A percentile compares a stretch with the other conserved stretches of the same genome.
phyloP scores from a whole-genome alignment of 306 rosid species.

The Casuarina cunninghamiana region DNA sequence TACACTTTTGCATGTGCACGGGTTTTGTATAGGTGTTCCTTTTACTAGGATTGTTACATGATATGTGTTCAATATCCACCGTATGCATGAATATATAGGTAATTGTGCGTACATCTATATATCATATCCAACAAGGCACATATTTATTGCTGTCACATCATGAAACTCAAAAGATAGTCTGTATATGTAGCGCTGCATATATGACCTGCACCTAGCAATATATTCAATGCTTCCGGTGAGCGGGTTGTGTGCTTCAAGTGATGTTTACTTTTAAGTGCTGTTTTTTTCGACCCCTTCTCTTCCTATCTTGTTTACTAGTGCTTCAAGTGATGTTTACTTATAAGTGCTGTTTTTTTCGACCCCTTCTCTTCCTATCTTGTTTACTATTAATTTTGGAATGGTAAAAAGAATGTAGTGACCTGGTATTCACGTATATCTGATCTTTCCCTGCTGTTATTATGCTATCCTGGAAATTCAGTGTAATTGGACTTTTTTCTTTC shows the following conservation, averaged over 20 bases:
- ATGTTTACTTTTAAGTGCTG: background rate
- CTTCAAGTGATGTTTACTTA: background rate
- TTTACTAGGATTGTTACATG: background rate
- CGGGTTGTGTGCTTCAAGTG: background rate
- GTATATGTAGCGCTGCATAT: background rate
- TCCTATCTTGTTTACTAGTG: background rate
- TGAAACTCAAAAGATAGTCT: background rate
- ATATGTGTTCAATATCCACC: background rate
- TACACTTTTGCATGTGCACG: no score
- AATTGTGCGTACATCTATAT: background rate
- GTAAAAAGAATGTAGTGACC: background rate
- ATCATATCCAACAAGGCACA: no score
- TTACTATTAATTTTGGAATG: background rate
- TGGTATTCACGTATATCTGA: constrained; percentile 1
- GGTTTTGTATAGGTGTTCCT: background rate
- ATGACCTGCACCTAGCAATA: background rate
- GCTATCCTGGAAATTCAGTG: constrained; percentile 19
- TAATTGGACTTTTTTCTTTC: constrained; percentile 19
- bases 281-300: background rate
- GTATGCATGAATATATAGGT: background rate
- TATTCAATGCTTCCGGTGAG: background rate
- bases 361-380: background rate
- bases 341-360: background rate
- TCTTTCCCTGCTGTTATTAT: constrained; percentile 19
- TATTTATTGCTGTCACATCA: background rate